phyloP scores from a whole-genome alignment of 164 flowering plant species.

The Macadamia tetraphylla region DNA sequence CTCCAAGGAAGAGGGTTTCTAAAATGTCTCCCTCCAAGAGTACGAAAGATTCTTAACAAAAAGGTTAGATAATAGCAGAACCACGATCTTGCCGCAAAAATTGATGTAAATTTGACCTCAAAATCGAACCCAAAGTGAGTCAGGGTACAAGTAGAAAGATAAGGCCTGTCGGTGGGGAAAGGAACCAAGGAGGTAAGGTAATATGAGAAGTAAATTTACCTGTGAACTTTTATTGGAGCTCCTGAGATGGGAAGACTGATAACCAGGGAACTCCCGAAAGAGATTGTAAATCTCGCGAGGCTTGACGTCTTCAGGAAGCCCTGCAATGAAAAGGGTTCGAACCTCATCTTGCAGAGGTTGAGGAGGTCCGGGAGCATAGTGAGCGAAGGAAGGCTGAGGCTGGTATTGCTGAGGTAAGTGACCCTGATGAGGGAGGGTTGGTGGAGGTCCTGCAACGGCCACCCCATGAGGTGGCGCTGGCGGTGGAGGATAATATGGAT shows the following conservation, averaged over 20 bases:
- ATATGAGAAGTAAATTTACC: constrained; percentile 24
- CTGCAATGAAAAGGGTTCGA: constrained; percentile 88
- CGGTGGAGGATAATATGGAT: constrained; percentile 14
- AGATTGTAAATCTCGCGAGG: constrained; percentile 84
- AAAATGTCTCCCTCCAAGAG: too few relatives aligned
- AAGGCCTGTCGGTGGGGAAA: not conserved
- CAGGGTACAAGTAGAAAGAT: too few relatives aligned
- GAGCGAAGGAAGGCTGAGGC: constrained; percentile 21
- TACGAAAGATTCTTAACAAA: too few relatives aligned
- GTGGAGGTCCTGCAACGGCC: constrained; percentile 12
- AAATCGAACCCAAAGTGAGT: too few relatives aligned
- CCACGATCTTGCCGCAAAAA: too few relatives aligned
- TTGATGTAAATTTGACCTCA: too few relatives aligned
- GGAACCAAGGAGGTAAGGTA: not conserved
- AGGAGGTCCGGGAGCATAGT: constrained; percentile 24
- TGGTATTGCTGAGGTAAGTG: constrained; percentile 13
- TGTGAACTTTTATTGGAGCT: constrained; percentile 33
- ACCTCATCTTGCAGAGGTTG: constrained; percentile 39
- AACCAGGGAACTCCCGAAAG: constrained; percentile 85
- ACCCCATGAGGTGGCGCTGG: constrained; percentile 11
- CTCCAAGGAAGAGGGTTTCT: too few relatives aligned
- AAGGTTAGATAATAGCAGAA: too few relatives aligned
- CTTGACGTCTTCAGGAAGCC: constrained; percentile 81
- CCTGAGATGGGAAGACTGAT: constrained; percentile 73
- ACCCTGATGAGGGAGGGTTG: constrained; percentile 11